phyloP scores from a whole-genome alignment of 257 asterid species.

The Mentha longifolia region DNA sequence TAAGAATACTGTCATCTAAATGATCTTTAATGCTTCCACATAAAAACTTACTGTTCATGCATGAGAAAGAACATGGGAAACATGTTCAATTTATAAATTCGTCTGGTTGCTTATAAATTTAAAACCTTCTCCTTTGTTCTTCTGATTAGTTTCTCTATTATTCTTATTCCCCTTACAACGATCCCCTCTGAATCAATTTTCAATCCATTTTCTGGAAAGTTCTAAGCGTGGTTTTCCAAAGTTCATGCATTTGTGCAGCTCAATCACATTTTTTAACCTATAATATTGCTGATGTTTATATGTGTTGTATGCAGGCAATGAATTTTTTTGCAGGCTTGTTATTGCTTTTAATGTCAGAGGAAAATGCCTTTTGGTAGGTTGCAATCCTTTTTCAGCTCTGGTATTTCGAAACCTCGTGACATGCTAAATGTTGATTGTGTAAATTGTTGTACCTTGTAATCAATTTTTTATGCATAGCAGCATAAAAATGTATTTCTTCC shows the following conservation, averaged over 20 bases:
- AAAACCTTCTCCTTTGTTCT: background rate
- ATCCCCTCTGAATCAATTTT: background rate
- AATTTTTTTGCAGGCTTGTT: slow-evolving; percentile 90
- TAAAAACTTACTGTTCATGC: background rate
- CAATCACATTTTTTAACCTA: slow-evolving; percentile 1
- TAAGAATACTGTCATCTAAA: background rate
- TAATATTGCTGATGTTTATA: slow-evolving; percentile 33
- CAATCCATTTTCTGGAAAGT: background rate
- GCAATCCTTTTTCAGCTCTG: slow-evolving; percentile 28
- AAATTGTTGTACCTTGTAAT: slow-evolving; percentile 11
- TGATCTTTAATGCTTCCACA: background rate
- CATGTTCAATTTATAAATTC: background rate
- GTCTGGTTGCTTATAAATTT: background rate
- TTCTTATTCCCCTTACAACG: background rate
- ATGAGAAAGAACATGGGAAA: background rate
- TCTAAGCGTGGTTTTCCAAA: slow-evolving; percentile 6
- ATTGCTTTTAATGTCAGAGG: slow-evolving; percentile 92
- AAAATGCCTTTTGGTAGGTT: slow-evolving; percentile 93
- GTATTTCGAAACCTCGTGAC: slow-evolving; percentile 22
- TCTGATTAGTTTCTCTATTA: background rate
- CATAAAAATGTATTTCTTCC: slow-evolving; percentile 3
- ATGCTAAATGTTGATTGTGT: slow-evolving; percentile 7
- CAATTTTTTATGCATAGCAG: background rate
- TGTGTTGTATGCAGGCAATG: slow-evolving; percentile 78
- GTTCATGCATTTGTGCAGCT: slow-evolving; percentile 15